These are phyloP conservation scores for Rhodotorula graminis DNA, from an alignment of 768 basidiomycete species.

Conservation along the genomic window DNA sequence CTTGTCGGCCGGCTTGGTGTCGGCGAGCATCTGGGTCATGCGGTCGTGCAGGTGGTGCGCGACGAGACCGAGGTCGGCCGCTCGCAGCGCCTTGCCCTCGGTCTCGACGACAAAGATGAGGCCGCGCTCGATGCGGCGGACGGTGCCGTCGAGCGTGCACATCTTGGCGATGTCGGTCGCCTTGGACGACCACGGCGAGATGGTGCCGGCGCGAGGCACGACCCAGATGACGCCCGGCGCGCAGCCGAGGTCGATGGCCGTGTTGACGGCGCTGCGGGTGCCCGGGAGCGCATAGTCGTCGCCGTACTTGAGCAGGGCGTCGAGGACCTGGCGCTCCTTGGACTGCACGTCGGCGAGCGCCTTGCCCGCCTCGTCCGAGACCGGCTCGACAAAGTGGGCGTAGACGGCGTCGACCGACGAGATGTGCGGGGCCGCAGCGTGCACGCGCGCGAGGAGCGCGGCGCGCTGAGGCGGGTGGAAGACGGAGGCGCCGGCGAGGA, in stretches of 20 bases:
- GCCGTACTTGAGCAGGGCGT: slow-evolving; percentile 76
- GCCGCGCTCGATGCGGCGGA: slow-evolving; percentile 84
- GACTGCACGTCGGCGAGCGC: slow-evolving; percentile 47
- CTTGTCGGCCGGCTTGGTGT: slow-evolving; percentile 58
- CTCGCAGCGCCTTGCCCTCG: slow-evolving; percentile 48
- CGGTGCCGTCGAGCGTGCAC: slow-evolving; percentile 67
- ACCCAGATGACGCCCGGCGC: slow-evolving; percentile 60
- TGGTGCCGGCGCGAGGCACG: slow-evolving; percentile 60
- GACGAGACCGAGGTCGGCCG: slow-evolving; percentile 55
- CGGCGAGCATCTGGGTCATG: slow-evolving; percentile 82
- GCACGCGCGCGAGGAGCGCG: slow-evolving; percentile 60
- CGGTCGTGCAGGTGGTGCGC: slow-evolving; percentile 80
- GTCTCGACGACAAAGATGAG: slow-evolving; percentile 56
- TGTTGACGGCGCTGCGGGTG: slow-evolving; percentile 46
- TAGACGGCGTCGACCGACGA: slow-evolving; percentile 72
- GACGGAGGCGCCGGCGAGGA: slow-evolving; percentile 35
- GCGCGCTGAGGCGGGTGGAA: slow-evolving; percentile 53
- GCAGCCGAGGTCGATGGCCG: slow-evolving; percentile 45
- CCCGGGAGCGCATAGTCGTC: slow-evolving; percentile 59
- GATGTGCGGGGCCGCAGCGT: slow-evolving; percentile 55
- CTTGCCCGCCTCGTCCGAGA: slow-evolving; percentile 47
- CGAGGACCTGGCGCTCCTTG: slow-evolving; percentile 55
- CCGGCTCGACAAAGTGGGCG: slow-evolving; percentile 74
- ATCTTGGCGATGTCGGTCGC: slow-evolving; percentile 89
- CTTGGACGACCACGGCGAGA: slow-evolving; percentile 99